Conservation (phyloP, 495 filamentous ascomycete genomes). For the Annulohypoxylon nitens region DNA sequence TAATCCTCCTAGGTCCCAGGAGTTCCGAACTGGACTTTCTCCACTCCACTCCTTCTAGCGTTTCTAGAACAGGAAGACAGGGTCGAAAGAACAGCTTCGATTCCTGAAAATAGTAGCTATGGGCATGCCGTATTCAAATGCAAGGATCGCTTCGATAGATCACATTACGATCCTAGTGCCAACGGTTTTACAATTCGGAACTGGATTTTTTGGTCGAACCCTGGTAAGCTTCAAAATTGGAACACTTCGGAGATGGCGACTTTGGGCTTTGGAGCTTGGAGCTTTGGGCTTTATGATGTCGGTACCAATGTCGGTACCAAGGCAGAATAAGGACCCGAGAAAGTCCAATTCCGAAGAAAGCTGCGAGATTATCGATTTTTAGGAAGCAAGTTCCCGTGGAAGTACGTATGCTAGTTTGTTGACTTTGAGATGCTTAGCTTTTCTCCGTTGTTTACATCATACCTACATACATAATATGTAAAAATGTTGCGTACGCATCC, state of each 20-base stretch:
- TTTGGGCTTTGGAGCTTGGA: not conserved
- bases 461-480: not conserved
- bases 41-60: slow-evolving; percentile 45
- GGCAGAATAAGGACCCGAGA: not conserved
- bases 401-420: not conserved
- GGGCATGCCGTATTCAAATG: slow-evolving; percentile 22
- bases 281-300: too few species aligned
- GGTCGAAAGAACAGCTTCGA: slow-evolving; percentile 16
- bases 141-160: slow-evolving; percentile 33
- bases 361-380: not conserved
- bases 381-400: not conserved
- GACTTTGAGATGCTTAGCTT: not conserved
- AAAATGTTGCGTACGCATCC: not conserved
- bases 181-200: slow-evolving; percentile 22
- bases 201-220: slow-evolving; percentile 6
- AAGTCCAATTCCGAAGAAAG: not conserved
- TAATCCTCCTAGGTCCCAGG: slow-evolving; percentile 7
- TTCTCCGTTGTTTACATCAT: not conserved
- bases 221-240: slow-evolving; percentile 17
- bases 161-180: slow-evolving; percentile 23
- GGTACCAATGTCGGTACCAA: not conserved
- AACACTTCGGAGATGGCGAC: slow-evolving; percentile 1
- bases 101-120: slow-evolving; percentile 39
- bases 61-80: slow-evolving; percentile 44
- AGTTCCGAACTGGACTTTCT: slow-evolving; percentile 13